Base-by-base conservation (phyloP, 306 rosid species). In the Sophora flavescens region DNA sequence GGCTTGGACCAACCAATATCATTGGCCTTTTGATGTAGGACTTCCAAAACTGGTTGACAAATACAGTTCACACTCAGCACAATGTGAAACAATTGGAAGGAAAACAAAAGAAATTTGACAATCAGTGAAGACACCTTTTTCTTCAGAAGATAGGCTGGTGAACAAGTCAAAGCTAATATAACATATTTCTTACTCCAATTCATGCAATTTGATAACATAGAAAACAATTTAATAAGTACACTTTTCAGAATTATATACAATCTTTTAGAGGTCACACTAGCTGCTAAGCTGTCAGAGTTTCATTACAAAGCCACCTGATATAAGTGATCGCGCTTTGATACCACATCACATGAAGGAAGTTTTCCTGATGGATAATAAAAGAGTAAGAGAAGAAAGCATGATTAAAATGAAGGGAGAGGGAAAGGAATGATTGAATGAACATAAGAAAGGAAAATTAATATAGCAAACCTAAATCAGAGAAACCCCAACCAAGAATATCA, bases 401-500 rank as follows among this genome's bases (percentile, higher is more conserved):
- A 38, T n/a, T 56, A 44, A 85, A 70, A 15, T 48, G 16, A 42
- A n/a, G 30, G 50, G 33, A 33, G 6, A 32, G n/a, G n/a, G 30
- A 22, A 22, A 22, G 22, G 22, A 22, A 22, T 22, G 22, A 22
- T n/a, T n/a, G n/a, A n/a, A n/a, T n/a, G n/a, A n/a, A n/a, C n/a
- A n/a, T n/a, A 22, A 13, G 32, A 79, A 30, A 74, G 17, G 70
- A 30, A 13, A 62, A 70, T 22, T 30, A 58, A 68, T 51, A 15
- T 32, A 63, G 75, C 77, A 68, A 18, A 92, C 96, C 96, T 86
- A 92, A 77, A 86, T 90, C 91, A 73, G 92, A 90, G 87, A 92
- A 92, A 47, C 97, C 96, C 96, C 96, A 92, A 38, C 97, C 96
- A 80, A 92, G 96, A 79, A 90, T 87, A 80, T 92, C 97, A 38